Evolutionary conservation across 1,139 yeast species (phyloP).

Genomic region (Candida freyschussii): DNA sequence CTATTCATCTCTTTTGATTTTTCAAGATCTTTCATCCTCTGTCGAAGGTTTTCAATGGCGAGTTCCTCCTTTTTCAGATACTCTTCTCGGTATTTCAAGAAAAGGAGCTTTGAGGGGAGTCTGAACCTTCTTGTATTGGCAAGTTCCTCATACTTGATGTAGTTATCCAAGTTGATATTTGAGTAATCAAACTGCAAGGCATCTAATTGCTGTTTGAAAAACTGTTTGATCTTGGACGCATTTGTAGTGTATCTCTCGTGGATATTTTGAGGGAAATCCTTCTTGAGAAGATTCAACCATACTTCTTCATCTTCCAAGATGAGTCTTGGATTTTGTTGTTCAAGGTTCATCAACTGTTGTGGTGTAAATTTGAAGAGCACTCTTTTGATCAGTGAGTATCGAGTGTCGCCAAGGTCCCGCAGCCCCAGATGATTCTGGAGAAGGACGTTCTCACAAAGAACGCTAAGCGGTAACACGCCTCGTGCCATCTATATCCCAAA

Average conservation of each 20-base stretch:
- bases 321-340: conserved; percentile 39
- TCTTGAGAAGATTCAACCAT: conserved; percentile 43
- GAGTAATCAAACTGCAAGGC: conserved; percentile 12
- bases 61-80: conserved; percentile 43
- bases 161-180: conserved; percentile 10
- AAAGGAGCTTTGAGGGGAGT: conserved; percentile 37
- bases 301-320: conserved; percentile 46
- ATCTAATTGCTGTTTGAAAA: conserved; percentile 19
- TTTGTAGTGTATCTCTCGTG: conserved; percentile 18
- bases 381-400: conserved; percentile 44
- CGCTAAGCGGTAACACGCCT: conserved; percentile 16
- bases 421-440: conserved; percentile 16
- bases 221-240: conserved; percentile 13
- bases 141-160: conserved; percentile 13
- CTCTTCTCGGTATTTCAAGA: conserved; percentile 40
- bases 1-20: conserved; percentile 44
- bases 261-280: conserved; percentile 43
- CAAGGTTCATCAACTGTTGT: conserved; percentile 44
- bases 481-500: conserved; percentile 3
- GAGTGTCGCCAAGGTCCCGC: conserved; percentile 42
- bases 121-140: conserved; percentile 23
- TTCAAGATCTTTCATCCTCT: conserved; percentile 38
- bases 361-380: conserved; percentile 41
- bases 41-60: conserved; percentile 45
- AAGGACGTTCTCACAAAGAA: conserved; percentile 21